Evolutionary conservation across 768 basidiomycete species (phyloP).

Genomic region (Collybia sordida): DNA sequence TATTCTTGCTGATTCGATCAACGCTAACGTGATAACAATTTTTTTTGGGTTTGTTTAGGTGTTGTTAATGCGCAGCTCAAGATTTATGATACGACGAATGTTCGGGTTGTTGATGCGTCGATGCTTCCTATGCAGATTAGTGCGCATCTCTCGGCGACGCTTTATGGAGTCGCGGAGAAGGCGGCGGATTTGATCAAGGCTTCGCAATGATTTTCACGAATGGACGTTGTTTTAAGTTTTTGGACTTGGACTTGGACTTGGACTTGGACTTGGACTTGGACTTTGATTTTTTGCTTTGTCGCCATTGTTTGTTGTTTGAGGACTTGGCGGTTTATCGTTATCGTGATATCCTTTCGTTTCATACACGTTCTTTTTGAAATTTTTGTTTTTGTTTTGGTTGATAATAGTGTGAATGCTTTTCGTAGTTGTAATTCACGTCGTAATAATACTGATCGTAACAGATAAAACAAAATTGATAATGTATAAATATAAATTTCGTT

Average conservation of each 20-base stretch:
- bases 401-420: not conserved
- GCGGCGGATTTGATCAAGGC: conserved; percentile 52
- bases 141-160: conserved; percentile 44
- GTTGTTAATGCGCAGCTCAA: conserved; percentile 46
- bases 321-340: no score
- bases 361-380: no score
- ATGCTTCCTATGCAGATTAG: conserved; percentile 48
- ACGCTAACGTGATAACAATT: not conserved
- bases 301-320: no score
- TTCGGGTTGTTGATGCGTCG: conserved; percentile 54
- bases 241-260: no score
- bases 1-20: not conserved
- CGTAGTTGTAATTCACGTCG: not conserved
- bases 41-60: conserved; percentile 31
- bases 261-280: no score
- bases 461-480: no score
- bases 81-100: conserved; percentile 46
- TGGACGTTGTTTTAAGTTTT: no score
- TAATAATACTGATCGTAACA: not conserved
- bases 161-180: conserved; percentile 58
- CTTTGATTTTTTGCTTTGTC: no score
- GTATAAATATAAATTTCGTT: no score
- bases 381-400: not conserved
- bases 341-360: no score
- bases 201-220: conserved; percentile 20